phyloP scores from a whole-genome alignment of 805 yeast species.

The Wickerhamiella alocasiicola region DNA sequence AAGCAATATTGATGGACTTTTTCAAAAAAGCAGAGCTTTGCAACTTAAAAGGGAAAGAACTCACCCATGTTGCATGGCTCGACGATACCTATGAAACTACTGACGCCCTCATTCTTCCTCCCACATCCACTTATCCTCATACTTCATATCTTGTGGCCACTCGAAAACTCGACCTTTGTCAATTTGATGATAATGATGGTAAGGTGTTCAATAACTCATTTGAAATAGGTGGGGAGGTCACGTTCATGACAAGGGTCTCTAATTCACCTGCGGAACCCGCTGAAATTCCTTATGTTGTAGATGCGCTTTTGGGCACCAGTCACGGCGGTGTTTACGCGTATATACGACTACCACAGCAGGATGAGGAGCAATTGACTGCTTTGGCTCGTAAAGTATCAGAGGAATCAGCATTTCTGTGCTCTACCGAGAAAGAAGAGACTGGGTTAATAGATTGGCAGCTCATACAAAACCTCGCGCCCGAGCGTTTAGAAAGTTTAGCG shows the following conservation, averaged over 20 bases:
- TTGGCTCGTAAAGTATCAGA: not conserved
- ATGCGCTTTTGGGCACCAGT: not conserved
- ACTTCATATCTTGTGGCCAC: not conserved
- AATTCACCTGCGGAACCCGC: not conserved
- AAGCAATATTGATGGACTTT: slow-evolving; percentile 2
- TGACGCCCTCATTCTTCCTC: not conserved
- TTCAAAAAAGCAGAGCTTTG: slow-evolving; percentile 3
- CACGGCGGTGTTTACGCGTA: slow-evolving; percentile 6
- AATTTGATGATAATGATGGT: not conserved
- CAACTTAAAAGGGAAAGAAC: not conserved
- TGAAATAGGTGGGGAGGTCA: not conserved
- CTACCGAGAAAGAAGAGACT: not conserved
- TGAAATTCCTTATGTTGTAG: not conserved
- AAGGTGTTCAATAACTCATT: not conserved
- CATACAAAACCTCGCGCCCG: not conserved
- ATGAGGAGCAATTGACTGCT: not conserved
- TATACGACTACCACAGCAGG: not conserved
- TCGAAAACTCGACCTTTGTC: not conserved
- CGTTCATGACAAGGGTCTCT: not conserved
- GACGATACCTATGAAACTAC: slow-evolving; percentile 5
- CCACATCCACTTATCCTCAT: not conserved
- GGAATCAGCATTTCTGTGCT: not conserved
- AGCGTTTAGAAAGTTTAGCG: not conserved
- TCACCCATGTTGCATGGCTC: not conserved
- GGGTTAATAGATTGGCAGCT: not conserved